Evolutionary conservation across 2,329 filamentous ascomycete species (phyloP), one percentile per base, ranked within the genome.

Genomic region (Aspergillus transmontanensis): DNA sequence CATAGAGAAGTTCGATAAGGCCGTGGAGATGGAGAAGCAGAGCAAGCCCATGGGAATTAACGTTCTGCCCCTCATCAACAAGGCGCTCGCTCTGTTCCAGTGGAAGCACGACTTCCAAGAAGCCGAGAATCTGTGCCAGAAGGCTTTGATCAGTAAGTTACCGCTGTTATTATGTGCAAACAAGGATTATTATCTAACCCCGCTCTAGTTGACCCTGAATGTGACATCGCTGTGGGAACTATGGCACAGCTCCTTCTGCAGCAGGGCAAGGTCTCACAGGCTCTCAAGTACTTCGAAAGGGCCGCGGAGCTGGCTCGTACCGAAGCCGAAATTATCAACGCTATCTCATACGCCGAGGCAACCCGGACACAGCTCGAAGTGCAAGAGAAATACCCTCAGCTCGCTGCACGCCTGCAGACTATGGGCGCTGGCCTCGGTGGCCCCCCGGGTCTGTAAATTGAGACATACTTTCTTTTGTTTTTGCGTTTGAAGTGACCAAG

Each of bases 21-120:
- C 95, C n/a, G 94, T 98, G 69, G 94, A 98, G 76, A 94, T 98
- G 90, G 95, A 99, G 86, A 96, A 95, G 84, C 89, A 92, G 80
- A 90, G 89, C 68, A 96, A 96, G 83, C 94, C 94, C 16, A 90
- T 95, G 79, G 91, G 93, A 65, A 98, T 99, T 90, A 99, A 99
- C 74, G 95, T 99, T 34, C 83, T 99, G 67, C 95, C 95, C 16
- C 85, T 99, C 57, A 98, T 99, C 82, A 99, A 99, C 88, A 99
- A 99, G 84, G 94, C 95, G 6, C 86, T 99, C 32, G 93, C 94
- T 14, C 85, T 98, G 54, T 98, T 97, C 87, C 95, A 99, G 79
- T 97, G 94, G 91, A 98, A 97, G 85, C 91, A 96, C 74, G 94
- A 98, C 80, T 98, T 96, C 76, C 84, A 87, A 64, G 94, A 97